These are phyloP conservation scores for Hypoxylon perforatum DNA, from an alignment of 495 filamentous ascomycete genomes.

Conservation along the genomic window DNA sequence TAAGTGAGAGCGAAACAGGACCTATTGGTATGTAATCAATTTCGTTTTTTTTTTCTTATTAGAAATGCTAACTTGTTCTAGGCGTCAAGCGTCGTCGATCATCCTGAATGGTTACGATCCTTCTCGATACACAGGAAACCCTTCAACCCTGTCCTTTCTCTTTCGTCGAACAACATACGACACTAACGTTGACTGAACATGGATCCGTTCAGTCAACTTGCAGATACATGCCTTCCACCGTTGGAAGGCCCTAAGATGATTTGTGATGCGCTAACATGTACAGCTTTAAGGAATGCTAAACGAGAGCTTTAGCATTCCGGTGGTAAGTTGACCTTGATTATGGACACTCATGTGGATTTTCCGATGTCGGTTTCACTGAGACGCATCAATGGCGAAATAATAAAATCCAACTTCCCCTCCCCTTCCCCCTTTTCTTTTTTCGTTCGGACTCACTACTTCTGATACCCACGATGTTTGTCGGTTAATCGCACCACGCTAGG, in stretches of 20 bases:
- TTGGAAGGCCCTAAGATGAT: conserved; percentile 7
- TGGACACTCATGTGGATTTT: conserved; percentile 15
- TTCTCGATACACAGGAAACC: neutral
- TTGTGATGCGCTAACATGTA: conserved; percentile 37
- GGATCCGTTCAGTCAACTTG: conserved; percentile 21
- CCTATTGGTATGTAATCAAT: conserved; percentile 52
- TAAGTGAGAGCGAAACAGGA: conserved; percentile 35
- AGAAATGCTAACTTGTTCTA: conserved; percentile 46
- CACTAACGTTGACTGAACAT: conserved; percentile 34
- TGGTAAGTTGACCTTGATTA: conserved; percentile 41
- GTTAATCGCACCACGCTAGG: conserved; percentile 18
- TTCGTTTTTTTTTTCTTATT: neutral
- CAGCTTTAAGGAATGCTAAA: conserved; percentile 29
- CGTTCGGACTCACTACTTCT: conserved; percentile 23
- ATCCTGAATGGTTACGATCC: conserved; percentile 46
- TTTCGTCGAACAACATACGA: neutral
- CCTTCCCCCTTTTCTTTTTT: conserved; percentile 12
- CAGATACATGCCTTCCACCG: conserved; percentile 19
- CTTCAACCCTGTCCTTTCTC: conserved; percentile 14
- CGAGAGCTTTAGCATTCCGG: conserved; percentile 16
- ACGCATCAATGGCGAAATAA: conserved; percentile 2
- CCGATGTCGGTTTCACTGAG: neutral
- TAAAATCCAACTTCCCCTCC: no score
- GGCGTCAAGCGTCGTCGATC: conserved; percentile 63
- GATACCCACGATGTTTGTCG: conserved; percentile 36